A percentile compares a stretch with the other conserved stretches of the same genome.
Conservation (phyloP, 441 rosid species). For the Populus trichocarpa region DNA sequence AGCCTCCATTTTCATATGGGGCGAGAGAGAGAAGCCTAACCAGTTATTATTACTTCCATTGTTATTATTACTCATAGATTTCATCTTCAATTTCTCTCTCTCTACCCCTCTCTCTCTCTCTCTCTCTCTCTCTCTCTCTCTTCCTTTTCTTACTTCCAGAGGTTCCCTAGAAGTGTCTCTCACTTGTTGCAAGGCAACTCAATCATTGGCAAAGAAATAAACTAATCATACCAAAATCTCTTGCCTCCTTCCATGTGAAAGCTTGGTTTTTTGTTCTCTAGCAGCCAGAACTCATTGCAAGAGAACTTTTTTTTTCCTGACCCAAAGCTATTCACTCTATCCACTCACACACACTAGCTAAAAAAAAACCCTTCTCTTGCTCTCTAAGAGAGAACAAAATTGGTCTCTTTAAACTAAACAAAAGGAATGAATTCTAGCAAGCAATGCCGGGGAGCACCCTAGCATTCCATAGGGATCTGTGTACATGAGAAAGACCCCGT, state of each 20-base stretch:
- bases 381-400: slow-evolving; percentile 28
- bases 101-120: slow-evolving; percentile 6
- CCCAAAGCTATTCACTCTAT: slow-evolving; percentile 18
- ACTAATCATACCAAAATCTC: background rate
- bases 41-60: slow-evolving; percentile 39
- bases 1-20: slow-evolving; percentile 68
- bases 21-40: slow-evolving; percentile 74
- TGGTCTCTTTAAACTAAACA: slow-evolving; percentile 62
- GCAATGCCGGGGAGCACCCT: slow-evolving; percentile 22
- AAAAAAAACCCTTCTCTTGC: background rate
- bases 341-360: background rate
- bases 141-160: slow-evolving; percentile 5
- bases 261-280: slow-evolving; percentile 29
- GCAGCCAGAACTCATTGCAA: slow-evolving; percentile 25
- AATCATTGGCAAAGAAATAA: slow-evolving; percentile 49
- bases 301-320: background rate
- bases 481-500: slow-evolving; percentile 39
- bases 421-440: slow-evolving; percentile 52
- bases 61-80: slow-evolving; percentile 39
- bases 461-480: slow-evolving; percentile 74
- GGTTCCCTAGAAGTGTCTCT: slow-evolving; percentile 1
- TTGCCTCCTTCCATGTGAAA: slow-evolving; percentile 14
- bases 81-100: slow-evolving; percentile 35
- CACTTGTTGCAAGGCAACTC: slow-evolving; percentile 28
- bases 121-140: background rate